Evolutionary conservation across 805 yeast genomes (phyloP), one percentile per base, ranked within the genome.

Genomic region (Suhomyces emberorum): DNA sequence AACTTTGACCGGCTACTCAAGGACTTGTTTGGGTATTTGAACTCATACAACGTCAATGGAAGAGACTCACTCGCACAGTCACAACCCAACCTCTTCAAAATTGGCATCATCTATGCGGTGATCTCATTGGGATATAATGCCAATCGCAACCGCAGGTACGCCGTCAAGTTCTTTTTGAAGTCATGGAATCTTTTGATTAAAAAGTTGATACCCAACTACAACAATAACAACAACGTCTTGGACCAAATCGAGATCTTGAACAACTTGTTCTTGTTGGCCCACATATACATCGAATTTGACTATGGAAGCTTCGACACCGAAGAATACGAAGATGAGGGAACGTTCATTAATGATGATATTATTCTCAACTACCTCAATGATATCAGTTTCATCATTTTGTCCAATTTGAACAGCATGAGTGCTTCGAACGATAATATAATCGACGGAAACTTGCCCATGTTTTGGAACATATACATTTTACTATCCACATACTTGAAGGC

Each of bases 351-450:
- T 21, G 63, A 68, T 18, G 75, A 72, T 36, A 65, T 74, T 23
- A 59, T 75, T 4, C 59, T 76, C 41, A 72, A 73, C 43, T 72
- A 72, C 43, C 55, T 77, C 33, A 72, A 76, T 45, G 74, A 74
- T 39, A 67, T 71, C 11, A 57, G 69, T 21, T 57, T 56, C 39
- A 62, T 72, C 16, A 69, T 73, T 30, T 52, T 72, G 35, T 49
- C 67, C 20, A 67, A 69, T 39, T 46, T 61, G 35, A 46, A 49
- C 7, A 46, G 47, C 26, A 37, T 38, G 29, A 42, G 41, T 30
- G 28, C 44, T 28, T 39, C 46, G 32, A 60, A 61, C 28, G 55
- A 28, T 19, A 61, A 51, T 43, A 50, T 63, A 14, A 57, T 67
- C 15, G 58, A 57, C 22, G 47, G 54, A 16, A 62, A 59, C 36